A percentile compares a stretch with the other conserved stretches of the same genome.
Conservation (phyloP, 2,329 filamentous ascomycete genomes). For the Metarhizium brunneum region DNA sequence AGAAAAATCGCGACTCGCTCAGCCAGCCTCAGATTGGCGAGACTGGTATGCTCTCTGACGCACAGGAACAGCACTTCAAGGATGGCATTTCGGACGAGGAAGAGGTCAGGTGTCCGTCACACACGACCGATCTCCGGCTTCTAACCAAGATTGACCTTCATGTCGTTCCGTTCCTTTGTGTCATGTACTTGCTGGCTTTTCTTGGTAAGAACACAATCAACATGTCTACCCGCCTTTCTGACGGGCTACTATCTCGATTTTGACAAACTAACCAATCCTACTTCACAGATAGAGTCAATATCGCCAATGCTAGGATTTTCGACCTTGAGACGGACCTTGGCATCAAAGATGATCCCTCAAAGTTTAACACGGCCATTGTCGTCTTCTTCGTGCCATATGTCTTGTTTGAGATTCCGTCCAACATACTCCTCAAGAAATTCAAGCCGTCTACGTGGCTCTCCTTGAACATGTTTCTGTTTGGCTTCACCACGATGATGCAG, state of each 20-base stretch:
- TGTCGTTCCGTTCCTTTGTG: conserved; percentile 62
- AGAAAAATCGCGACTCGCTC: conserved; percentile 11
- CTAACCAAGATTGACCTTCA: conserved; percentile 62
- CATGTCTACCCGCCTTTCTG: background rate
- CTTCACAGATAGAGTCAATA: conserved; percentile 58
- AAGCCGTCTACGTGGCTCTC: conserved; percentile 63
- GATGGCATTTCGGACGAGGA: conserved; percentile 1
- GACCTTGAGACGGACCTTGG: conserved; percentile 52
- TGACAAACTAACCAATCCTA: background rate
- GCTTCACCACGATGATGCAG: conserved; percentile 64
- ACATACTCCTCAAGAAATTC: conserved; percentile 55
- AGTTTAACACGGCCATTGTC: conserved; percentile 68
- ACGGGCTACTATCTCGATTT: background rate
- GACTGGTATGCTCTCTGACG: background rate
- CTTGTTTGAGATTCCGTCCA: conserved; percentile 59
- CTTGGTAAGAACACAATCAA: conserved; percentile 30
- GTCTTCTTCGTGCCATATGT: conserved; percentile 80
- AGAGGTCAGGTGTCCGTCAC: conserved; percentile 31
- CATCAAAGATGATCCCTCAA: conserved; percentile 35
- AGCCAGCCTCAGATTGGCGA: conserved; percentile 6
- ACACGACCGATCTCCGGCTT: conserved; percentile 55
- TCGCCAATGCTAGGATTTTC: conserved; percentile 67
- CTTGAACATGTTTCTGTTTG: conserved; percentile 77
- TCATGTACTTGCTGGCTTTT: conserved; percentile 64
- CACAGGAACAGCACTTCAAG: background rate